Base-by-base conservation (phyloP, 2,329 filamentous ascomycete species). In the Scytalidium sp. region DNA sequence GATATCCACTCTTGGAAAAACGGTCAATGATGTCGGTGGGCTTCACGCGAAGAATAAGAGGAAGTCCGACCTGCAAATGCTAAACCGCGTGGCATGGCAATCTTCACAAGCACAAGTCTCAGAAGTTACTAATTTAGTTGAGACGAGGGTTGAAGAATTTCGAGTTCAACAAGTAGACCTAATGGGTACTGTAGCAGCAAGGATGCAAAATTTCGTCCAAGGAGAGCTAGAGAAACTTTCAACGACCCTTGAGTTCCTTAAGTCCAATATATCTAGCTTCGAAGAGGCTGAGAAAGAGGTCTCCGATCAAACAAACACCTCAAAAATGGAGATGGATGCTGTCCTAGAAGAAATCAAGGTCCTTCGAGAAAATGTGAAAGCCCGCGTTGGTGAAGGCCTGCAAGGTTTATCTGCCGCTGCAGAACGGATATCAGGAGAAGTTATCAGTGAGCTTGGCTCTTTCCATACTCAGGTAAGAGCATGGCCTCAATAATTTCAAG, bases 311-410 rank as follows among this genome's bases (percentile, higher is more conserved):
- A 87, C 84, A 49, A 75, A 79, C 20, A 75, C 78, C 54, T 87
- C 90, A 2, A 89, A 87, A 61, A 84, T 92, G 43, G 87, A 92
- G 50, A 91, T 97, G 88, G 92, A 97, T 60, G 75, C 81, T n/a
- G 86, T 96, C 2, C 76, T 99, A 9, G 89, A 94, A 61, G 93
- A 96, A 65, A 96, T 97, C 66, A 92, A 92, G 65, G 83, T 81
- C n/a, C 77, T 97, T 20, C 83, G 93, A 19, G 88, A 96, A 65
- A 85, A 89, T 47, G 90, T 97, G 46, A 97, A 97, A 73, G 76
- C 81, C 44, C 87, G 87, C 54, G 89, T 97, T 43, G 89, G 90
- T 2, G 85, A 91, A 62, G 93, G 92, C 8, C 75, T 97, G 41
- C 85, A 90, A 60, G 85, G 90, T 21, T 83, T 97, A 19, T 91